Base-by-base conservation (phyloP, 306 rosid species). In the Quercus rubra region DNA sequence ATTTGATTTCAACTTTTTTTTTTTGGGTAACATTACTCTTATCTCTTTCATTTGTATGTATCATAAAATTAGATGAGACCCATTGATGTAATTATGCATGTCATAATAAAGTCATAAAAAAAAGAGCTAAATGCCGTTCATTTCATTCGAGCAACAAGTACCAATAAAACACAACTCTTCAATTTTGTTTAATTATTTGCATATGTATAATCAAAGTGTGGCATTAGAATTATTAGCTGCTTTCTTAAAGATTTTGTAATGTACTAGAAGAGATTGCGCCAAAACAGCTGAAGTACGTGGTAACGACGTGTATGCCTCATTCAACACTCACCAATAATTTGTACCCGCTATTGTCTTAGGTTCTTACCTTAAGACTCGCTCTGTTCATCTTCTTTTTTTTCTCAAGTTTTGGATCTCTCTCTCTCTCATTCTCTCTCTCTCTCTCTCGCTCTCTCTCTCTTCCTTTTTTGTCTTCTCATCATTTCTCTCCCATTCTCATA, bases 281-380 rank as follows among this genome's bases (percentile, higher is more conserved):
- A 59, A 58, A 59, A 59, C 13, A 59, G 27, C 66, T 49, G 54
- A 49, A 49, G 54, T 49, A 49, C 54, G 54, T 13, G 54, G 67
- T 17, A 7, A 20, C 6, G 9, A 33, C 51, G 71, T 67, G 71
- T 20, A 21, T 18, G 72, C 72, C 28, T 35, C 52, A 8, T 38
- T 68, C 72, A 35, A 2, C 72, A n/a, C n/a, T 5, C 59, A 80
- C 69, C 69, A 80, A 14, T 4, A 1, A 31, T 71, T 15, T 33
- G 52, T 28, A 79, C 78, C 63, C 67, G 63, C 78, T 72, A 54
- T 57, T 63, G 59, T 46, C 72, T 49, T 69, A 15, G 58, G 19
- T 27, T n/a, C 21, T 33, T 67, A 66, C 57, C 56, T 73, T 27
- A 64, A 28, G 31, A 64, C 25, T 58, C 20, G 31, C 55, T 67